These are phyloP conservation scores for Chalciporus sphaerocephalus DNA, from an alignment of 768 basidiomycete genomes.

Conservation along the genomic window DNA sequence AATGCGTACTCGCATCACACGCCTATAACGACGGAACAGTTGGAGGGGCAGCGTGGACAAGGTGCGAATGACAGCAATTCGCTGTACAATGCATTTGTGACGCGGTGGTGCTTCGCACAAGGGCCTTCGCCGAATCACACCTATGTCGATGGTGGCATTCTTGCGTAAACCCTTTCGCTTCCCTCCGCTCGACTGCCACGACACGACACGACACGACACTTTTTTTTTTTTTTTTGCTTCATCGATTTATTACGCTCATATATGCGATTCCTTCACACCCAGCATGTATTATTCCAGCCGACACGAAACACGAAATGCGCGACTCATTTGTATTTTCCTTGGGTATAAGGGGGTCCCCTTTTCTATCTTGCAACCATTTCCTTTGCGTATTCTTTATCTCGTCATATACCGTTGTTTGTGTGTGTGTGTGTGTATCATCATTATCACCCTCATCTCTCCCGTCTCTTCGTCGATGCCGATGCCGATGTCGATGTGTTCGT, in stretches of 20 bases:
- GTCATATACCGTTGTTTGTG: not conserved
- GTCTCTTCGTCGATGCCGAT: too few species aligned
- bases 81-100: slow-evolving; percentile 56
- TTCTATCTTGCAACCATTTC: not conserved
- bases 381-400: not conserved
- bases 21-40: too few species aligned
- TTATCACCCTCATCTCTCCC: too few species aligned
- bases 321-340: not conserved
- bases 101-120: slow-evolving; percentile 67
- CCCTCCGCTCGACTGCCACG: too few species aligned
- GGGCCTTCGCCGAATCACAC: slow-evolving; percentile 28
- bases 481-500: too few species aligned
- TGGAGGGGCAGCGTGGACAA: not conserved
- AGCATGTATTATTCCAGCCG: not conserved
- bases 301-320: not conserved
- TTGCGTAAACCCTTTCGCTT: slow-evolving; percentile 11
- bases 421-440: too few species aligned
- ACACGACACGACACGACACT: too few species aligned
- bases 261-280: not conserved
- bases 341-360: not conserved
- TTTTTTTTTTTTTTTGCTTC: too few species aligned
- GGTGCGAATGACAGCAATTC: slow-evolving; percentile 23
- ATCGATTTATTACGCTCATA: not conserved
- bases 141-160: slow-evolving; percentile 15
- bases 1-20: not conserved